A percentile compares a stretch with the other conserved stretches of the same genome.
These are phyloP conservation scores for Themeda triandra DNA, from an alignment of 176 grass and related monocot species.

Conservation along the genomic window DNA sequence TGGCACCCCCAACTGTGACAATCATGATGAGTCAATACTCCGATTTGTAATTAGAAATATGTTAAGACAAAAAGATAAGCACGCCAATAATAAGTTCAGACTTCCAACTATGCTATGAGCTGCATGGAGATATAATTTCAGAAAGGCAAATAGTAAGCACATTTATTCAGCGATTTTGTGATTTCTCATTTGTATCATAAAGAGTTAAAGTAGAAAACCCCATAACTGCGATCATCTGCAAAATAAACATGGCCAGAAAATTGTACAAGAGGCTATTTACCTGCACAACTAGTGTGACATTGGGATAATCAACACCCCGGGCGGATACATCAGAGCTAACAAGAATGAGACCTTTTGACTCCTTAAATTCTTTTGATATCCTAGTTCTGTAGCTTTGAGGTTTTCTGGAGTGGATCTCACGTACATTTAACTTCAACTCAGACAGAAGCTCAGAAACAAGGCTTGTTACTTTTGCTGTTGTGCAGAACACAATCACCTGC, in stretches of 20 bases:
- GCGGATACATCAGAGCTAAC: conserved; percentile 98
- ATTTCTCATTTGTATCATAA: conserved; percentile 5
- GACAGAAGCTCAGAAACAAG: conserved; percentile 78
- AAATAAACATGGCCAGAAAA: conserved; percentile 11
- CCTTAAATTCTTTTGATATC: conserved; percentile 97
- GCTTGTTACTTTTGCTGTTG: conserved; percentile 89
- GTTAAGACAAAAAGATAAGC: background rate
- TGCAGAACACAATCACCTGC: conserved; percentile 98
- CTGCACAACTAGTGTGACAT: conserved; percentile 98
- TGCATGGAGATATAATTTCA: background rate
- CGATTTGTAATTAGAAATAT: conserved; percentile 2
- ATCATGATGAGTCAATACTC: background rate
- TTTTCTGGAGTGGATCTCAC: conserved; percentile 97
- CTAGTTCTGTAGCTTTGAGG: conserved; percentile 91
- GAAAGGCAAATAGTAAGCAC: background rate
- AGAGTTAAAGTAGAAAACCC: background rate
- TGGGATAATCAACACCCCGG: conserved; percentile 93
- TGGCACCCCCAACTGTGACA: conserved; percentile 77
- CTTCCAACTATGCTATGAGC: background rate
- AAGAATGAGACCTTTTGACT: conserved; percentile 93
- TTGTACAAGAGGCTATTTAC: conserved; percentile 36
- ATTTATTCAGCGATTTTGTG: background rate
- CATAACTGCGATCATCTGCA: background rate
- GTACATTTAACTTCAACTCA: conserved; percentile 87
- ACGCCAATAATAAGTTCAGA: background rate